Conservation (phyloP, 495 filamentous ascomycete species). For the Tuber borchii region DNA sequence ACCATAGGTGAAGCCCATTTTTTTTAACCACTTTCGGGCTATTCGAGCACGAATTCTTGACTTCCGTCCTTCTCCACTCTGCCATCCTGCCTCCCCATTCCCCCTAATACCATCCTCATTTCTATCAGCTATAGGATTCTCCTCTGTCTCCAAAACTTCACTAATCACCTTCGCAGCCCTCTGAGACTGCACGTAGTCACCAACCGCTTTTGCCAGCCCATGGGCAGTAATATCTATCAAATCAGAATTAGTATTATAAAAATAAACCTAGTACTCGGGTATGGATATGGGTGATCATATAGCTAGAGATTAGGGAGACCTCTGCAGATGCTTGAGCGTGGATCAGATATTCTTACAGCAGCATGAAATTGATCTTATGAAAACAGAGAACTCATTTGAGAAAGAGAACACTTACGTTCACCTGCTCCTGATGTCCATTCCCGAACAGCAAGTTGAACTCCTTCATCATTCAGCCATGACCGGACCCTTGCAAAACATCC, state of each 20-base stretch:
- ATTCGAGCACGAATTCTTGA: slow-evolving; percentile 5
- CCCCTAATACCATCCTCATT: no score
- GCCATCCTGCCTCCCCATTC: no score
- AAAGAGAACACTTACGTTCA: neutral
- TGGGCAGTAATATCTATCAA: neutral
- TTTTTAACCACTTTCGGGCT: slow-evolving; percentile 12
- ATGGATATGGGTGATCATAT: no score
- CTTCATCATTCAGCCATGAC: neutral
- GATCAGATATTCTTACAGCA: no score
- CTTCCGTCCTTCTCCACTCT: neutral
- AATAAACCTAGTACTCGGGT: no score
- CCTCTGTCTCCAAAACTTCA: neutral
- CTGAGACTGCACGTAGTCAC: neutral
- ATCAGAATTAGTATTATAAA: neutral
- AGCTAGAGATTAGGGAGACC: no score
- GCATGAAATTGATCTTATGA: no score
- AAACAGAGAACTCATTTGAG: no score
- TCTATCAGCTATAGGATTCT: no score
- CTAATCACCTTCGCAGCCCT: neutral
- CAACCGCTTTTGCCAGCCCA: neutral
- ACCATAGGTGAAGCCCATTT: slow-evolving; percentile 11
- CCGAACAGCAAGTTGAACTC: neutral
- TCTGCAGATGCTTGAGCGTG: no score
- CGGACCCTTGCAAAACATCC: neutral
- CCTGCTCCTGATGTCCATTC: neutral